Percentiles rank a stretch among this genome's conserved stretches.
phyloP scores from a whole-genome alignment of 192 early-diverging fungal species.

The Coemansia reversa region DNA sequence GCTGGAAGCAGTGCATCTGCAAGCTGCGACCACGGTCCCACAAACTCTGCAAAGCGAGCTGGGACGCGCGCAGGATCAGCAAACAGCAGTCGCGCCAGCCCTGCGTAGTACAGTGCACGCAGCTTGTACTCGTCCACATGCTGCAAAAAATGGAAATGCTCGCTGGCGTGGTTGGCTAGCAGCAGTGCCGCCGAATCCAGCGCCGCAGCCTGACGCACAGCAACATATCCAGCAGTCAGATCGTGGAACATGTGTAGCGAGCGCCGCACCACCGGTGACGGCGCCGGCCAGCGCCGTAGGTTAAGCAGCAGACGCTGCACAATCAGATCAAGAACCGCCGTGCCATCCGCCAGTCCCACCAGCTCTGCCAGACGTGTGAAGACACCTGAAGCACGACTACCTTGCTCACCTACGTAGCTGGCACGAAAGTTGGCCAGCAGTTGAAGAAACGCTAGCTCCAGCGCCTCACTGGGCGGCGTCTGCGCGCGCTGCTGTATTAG shows the following conservation, averaged over 20 bases:
- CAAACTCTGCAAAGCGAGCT: slow-evolving; percentile 67
- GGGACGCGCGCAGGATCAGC: slow-evolving; percentile 60
- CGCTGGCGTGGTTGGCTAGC: slow-evolving; percentile 70
- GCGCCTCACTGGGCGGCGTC: slow-evolving; percentile 57
- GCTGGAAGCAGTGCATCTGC: slow-evolving; percentile 59
- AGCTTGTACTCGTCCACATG: slow-evolving; percentile 59
- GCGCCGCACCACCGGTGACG: slow-evolving; percentile 59
- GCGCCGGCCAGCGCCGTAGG: slow-evolving; percentile 60
- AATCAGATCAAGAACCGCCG: slow-evolving; percentile 36
- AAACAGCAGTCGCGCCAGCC: slow-evolving; percentile 76
- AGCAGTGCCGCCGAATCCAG: slow-evolving; percentile 68
- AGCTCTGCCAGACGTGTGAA: slow-evolving; percentile 63
- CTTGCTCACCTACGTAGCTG: slow-evolving; percentile 76
- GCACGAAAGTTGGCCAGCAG: slow-evolving; percentile 77
- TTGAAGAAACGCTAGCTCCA: slow-evolving; percentile 80
- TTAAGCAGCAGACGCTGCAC: slow-evolving; percentile 58
- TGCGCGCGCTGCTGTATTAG: slow-evolving; percentile 62
- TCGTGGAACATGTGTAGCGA: slow-evolving; percentile 78
- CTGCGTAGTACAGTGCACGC: slow-evolving; percentile 73
- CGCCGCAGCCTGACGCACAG: slow-evolving; percentile 74
- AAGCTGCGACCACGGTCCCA: slow-evolving; percentile 63
- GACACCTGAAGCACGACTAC: slow-evolving; percentile 61
- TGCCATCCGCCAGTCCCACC: slow-evolving; percentile 68
- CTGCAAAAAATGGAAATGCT: slow-evolving; percentile 71
- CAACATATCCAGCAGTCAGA: slow-evolving; percentile 72